Conservation (phyloP, 192 early-diverging fungal genomes). For the Coemansia sp. region DNA sequence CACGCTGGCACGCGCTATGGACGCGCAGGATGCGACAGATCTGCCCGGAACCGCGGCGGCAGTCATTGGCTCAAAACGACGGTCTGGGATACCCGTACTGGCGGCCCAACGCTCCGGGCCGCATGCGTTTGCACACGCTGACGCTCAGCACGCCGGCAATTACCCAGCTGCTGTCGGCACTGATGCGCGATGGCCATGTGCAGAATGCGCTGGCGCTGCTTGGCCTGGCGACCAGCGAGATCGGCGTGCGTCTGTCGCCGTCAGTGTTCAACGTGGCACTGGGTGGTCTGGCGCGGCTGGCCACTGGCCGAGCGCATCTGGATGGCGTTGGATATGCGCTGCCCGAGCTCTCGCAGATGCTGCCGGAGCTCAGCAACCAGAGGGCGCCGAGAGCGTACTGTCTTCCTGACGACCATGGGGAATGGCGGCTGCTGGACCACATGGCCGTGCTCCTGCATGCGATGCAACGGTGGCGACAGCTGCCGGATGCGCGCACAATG, state of each 20-base stretch:
- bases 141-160: conserved; percentile 30
- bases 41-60: conserved; percentile 26
- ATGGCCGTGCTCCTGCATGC: conserved; percentile 23
- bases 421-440: not conserved
- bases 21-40: conserved; percentile 18
- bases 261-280: conserved; percentile 36
- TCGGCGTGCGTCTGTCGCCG: conserved; percentile 15
- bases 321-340: not conserved
- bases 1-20: conserved; percentile 35
- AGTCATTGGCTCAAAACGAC: conserved; percentile 12
- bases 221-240: conserved; percentile 28
- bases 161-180: conserved; percentile 4
- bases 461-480: conserved; percentile 20
- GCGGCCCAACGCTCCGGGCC: conserved; percentile 27
- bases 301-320: not conserved
- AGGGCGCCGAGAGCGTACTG: conserved; percentile 11
- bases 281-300: conserved; percentile 4
- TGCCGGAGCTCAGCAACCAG: conserved; percentile 11
- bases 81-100: conserved; percentile 24
- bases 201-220: conserved; percentile 15
- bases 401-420: not conserved
- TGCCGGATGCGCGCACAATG: conserved; percentile 24
- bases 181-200: conserved; percentile 8
- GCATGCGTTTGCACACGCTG: conserved; percentile 32
- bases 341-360: conserved; percentile 5